Conservation (phyloP, 345 rosid species). For the Rhodamnia rubescens region DNA sequence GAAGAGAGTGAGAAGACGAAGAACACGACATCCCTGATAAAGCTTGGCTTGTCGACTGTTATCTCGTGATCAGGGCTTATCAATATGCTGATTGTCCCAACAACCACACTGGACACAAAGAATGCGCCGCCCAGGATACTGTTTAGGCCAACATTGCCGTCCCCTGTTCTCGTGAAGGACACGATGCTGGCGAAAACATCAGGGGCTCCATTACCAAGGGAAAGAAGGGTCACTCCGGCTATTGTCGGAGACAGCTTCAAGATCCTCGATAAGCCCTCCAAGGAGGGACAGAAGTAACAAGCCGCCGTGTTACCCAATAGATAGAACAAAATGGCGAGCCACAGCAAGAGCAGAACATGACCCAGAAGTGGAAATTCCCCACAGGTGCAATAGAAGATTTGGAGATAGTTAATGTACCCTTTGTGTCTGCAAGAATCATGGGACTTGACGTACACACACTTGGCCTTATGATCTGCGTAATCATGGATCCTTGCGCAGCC, state of each 20-base stretch:
- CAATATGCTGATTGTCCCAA: constrained; percentile 53
- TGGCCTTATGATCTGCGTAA: constrained; percentile 27
- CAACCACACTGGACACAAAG: constrained; percentile 67
- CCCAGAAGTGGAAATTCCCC: constrained; percentile 40
- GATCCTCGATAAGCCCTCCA: constrained; percentile 63
- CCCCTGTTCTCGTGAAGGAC: constrained; percentile 54
- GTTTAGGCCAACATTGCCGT: constrained; percentile 73
- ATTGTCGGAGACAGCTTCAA: constrained; percentile 72
- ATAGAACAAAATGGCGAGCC: constrained; percentile 71
- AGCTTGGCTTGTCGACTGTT: constrained; percentile 46
- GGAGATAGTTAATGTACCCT: constrained; percentile 79
- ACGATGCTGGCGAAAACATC: constrained; percentile 80
- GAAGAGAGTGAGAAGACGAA: constrained; percentile 50
- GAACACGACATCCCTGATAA: constrained; percentile 66
- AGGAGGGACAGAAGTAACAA: constrained; percentile 64
- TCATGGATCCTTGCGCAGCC: constrained; percentile 30
- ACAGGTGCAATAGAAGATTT: constrained; percentile 62
- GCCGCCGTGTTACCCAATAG: constrained; percentile 80
- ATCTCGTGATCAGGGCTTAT: constrained; percentile 19
- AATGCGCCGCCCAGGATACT: constrained; percentile 76
- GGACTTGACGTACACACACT: constrained; percentile 53
- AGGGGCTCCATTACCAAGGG: constrained; percentile 87
- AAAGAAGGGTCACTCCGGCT: constrained; percentile 78
- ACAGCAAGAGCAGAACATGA: constrained; percentile 32
- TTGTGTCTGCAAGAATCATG: constrained; percentile 46